Conservation (phyloP, 768 basidiomycete species). For the Auriscalpium vulgare region DNA sequence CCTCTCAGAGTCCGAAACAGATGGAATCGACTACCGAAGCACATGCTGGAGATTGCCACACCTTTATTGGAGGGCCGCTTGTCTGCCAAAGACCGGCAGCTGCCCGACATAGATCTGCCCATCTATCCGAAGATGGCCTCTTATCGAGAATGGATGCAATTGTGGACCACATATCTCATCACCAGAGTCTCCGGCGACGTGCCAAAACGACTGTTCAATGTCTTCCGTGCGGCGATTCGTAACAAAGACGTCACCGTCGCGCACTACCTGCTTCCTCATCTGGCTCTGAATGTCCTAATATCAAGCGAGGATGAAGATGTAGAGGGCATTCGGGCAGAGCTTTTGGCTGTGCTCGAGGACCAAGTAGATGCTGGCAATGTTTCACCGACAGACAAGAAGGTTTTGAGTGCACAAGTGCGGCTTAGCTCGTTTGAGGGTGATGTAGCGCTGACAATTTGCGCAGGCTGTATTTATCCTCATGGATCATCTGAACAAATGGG, state of each 20-base stretch:
- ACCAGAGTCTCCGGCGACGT: constrained; percentile 45
- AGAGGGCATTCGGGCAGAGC: constrained; percentile 62
- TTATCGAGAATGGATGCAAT: constrained; percentile 94
- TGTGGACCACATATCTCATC: constrained; percentile 82
- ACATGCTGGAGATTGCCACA: constrained; percentile 78
- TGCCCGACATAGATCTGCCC: constrained; percentile 42
- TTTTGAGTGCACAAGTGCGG: constrained; percentile 87
- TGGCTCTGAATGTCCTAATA: constrained; percentile 79
- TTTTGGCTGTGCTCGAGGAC: constrained; percentile 77
- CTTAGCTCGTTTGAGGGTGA: not conserved
- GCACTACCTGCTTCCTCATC: constrained; percentile 82
- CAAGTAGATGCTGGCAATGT: constrained; percentile 60
- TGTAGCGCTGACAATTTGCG: not conserved
- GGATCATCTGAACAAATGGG: constrained; percentile 91
- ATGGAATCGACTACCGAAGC: constrained; percentile 76
- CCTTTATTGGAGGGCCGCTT: constrained; percentile 70
- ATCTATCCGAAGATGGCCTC: constrained; percentile 72
- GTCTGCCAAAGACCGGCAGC: constrained; percentile 32
- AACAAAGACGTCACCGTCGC: constrained; percentile 95
- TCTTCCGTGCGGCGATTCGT: constrained; percentile 69
- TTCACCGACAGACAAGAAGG: constrained; percentile 68
- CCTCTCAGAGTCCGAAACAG: constrained; percentile 60
- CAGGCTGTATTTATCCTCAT: constrained; percentile 91
- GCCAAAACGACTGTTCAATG: constrained; percentile 66
- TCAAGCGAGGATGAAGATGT: constrained; percentile 60